Evolutionary conservation across 768 basidiomycete species (phyloP), one percentile per base, ranked within the genome.

Genomic region (Russula sp.): DNA sequence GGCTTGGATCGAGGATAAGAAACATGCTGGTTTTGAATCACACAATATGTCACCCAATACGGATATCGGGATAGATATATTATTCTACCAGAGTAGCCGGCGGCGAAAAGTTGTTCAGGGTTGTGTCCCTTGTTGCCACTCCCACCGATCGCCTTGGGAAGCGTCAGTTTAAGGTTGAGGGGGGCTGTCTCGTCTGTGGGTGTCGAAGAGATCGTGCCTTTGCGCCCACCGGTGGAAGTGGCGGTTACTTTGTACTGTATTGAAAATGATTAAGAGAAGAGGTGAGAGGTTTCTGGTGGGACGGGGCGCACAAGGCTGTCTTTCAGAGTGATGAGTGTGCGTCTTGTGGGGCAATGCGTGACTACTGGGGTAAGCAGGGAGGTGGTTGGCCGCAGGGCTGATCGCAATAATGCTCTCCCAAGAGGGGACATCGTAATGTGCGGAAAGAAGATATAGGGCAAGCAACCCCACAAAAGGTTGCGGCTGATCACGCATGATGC

Each of bases 1-100:
- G 45, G 81, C 69, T 69, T 88, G 87, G 57, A 90, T 70, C 1
- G 88, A 89, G 5, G 86, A 83, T 0, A 90, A 77, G 70, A 90
- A 80, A 69, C 88, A 90, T 3, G 86, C 88, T 87, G 60, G 16
- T 18, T 43, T 56, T 50, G 9, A 2, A n/a, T 51, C 13, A 20
- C n/a, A n/a, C n/a, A n/a, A n/a, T n/a, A n/a, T n/a, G n/a, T n/a
- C n/a, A n/a, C n/a, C n/a, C n/a, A n/a, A 34, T 32, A 20, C 10
- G 6, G 41, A 48, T 36, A 38, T 41, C 29, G 46, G 42, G 35
- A 18, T n/a, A 34, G 36, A n/a, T 9, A 13, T 1, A 51, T 22
- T 14, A n/a, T n/a, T n/a, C n/a, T 62, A 73, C 73, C 66, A 34
- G 73, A 69, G 49, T 74, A 74, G 7, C 73, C 73, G 66, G 73